These are phyloP conservation scores for Neurospora sp. DNA, from an alignment of 495 filamentous ascomycete species.

Conservation along the genomic window DNA sequence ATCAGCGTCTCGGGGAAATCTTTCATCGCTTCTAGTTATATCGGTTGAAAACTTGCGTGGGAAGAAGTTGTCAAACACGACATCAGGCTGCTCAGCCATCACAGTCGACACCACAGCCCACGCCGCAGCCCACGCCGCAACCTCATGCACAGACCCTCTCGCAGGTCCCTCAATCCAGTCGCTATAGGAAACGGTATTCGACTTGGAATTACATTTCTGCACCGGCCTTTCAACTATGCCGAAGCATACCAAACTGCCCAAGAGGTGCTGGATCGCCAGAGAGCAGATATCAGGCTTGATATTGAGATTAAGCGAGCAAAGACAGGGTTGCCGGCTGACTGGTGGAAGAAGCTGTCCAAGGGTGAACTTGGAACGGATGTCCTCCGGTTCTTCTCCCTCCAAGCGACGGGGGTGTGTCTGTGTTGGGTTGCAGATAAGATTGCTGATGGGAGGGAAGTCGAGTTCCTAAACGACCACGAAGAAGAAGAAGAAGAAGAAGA, in stretches of 20 bases:
- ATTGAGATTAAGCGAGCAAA: conserved; percentile 15
- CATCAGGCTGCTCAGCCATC: conserved; percentile 1
- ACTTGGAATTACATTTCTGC: too few relatives aligned
- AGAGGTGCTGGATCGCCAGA: conserved; percentile 11
- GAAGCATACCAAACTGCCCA: conserved; percentile 14
- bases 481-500: too few relatives aligned
- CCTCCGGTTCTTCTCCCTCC: too few relatives aligned
- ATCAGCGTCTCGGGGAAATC: background rate
- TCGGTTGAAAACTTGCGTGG: too few relatives aligned
- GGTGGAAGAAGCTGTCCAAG: too few relatives aligned
- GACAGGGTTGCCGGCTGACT: conserved; percentile 3
- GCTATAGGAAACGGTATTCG: too few relatives aligned
- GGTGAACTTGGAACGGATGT: too few relatives aligned
- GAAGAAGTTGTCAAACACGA: too few relatives aligned
- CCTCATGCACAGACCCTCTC: background rate
- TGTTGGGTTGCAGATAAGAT: conserved; percentile 5
- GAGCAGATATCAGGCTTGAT: conserved; percentile 16
- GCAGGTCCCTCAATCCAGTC: background rate
- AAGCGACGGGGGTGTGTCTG: too few relatives aligned
- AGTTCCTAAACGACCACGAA: too few relatives aligned
- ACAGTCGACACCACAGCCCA: background rate
- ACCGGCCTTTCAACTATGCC: conserved; percentile 7
- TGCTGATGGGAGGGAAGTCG: background rate
- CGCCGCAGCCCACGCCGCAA: background rate
- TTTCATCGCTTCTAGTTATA: too few relatives aligned